Percentiles rank a stretch among this genome's conserved stretches.
phyloP scores from a whole-genome alignment of 2,329 filamentous ascomycete species.

The Akanthomyces muscarius region DNA sequence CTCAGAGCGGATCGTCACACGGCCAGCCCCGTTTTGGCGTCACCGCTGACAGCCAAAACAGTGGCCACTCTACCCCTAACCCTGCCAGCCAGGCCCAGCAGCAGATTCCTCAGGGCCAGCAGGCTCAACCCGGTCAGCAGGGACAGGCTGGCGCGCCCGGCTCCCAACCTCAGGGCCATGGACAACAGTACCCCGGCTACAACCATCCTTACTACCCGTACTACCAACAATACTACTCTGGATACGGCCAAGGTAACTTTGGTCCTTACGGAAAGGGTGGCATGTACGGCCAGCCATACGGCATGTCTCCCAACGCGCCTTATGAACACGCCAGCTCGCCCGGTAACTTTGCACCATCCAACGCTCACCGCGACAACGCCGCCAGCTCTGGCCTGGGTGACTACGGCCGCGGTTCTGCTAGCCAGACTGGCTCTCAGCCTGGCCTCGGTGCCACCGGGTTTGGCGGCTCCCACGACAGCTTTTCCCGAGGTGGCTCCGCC shows the following conservation, averaged over 20 bases:
- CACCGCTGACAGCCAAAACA: constrained; percentile 69
- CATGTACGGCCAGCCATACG: constrained; percentile 55
- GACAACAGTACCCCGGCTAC: constrained; percentile 47
- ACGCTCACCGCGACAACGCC: constrained; percentile 49
- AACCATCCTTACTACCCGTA: constrained; percentile 61
- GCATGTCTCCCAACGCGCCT: constrained; percentile 52
- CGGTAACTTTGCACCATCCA: constrained; percentile 52
- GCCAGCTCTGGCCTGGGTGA: constrained; percentile 50
- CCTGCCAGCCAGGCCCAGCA: constrained; percentile 58
- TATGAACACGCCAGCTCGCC: constrained; percentile 54
- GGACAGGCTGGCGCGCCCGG: constrained; percentile 41
- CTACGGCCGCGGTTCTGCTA: constrained; percentile 49
- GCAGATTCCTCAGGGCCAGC: constrained; percentile 37
- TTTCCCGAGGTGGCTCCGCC: constrained; percentile 47
- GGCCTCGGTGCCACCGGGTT: constrained; percentile 49
- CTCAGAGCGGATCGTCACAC: constrained; percentile 60
- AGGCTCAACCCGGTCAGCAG: constrained; percentile 41
- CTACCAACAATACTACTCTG: constrained; percentile 58
- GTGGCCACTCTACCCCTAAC: constrained; percentile 87
- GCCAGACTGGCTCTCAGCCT: constrained; percentile 47
- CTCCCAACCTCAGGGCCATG: constrained; percentile 43
- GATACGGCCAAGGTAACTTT: constrained; percentile 50
- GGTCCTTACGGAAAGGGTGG: constrained; percentile 51
- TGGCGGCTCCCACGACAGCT: constrained; percentile 52
- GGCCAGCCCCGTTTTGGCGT: constrained; percentile 58